These are phyloP conservation scores for Tricholoma terreum DNA, from an alignment of 768 basidiomycete species.

Conservation along the genomic window DNA sequence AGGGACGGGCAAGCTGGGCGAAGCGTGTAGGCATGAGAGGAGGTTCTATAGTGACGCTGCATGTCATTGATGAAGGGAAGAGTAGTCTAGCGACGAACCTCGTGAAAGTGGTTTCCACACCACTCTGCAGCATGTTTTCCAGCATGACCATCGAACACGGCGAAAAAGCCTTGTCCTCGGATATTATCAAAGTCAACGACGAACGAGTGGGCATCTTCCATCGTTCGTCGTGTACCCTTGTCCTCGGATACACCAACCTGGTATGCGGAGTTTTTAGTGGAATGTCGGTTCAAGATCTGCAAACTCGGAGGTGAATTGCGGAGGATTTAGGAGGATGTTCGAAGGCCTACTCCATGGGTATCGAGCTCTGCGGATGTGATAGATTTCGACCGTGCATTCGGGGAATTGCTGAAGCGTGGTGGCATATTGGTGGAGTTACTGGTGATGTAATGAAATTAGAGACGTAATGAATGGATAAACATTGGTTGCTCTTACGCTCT, in stretches of 20 bases:
- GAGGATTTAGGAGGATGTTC: not conserved
- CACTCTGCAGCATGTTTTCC: slow-evolving; percentile 99
- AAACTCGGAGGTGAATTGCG: not conserved
- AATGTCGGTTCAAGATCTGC: slow-evolving; percentile 75
- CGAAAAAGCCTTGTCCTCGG: slow-evolving; percentile 96
- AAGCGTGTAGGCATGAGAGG: slow-evolving; percentile 63
- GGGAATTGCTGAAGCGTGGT: slow-evolving; percentile 52
- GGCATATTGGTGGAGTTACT: slow-evolving; percentile 30
- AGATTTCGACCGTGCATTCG: slow-evolving; percentile 78
- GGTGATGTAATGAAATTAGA: not conserved
- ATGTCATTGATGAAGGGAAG: slow-evolving; percentile 1
- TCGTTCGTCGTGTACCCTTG: slow-evolving; percentile 84
- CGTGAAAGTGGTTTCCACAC: slow-evolving; percentile 96
- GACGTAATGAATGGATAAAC: not conserved
- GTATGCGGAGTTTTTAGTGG: slow-evolving; percentile 60
- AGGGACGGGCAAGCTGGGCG: slow-evolving; percentile 62
- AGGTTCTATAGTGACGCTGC: slow-evolving; percentile 38
- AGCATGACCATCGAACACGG: slow-evolving; percentile 97
- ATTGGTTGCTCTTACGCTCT: no score
- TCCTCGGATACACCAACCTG: slow-evolving; percentile 78
- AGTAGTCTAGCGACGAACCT: slow-evolving; percentile 44
- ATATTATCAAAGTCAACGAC: slow-evolving; percentile 91
- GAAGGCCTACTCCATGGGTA: slow-evolving; percentile 65
- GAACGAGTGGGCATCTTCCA: slow-evolving; percentile 98
- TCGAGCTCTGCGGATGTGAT: slow-evolving; percentile 77